A percentile compares a stretch with the other conserved stretches of the same genome.
Conservation (phyloP, 306 rosid species). For the Hippophae rhamnoides region DNA sequence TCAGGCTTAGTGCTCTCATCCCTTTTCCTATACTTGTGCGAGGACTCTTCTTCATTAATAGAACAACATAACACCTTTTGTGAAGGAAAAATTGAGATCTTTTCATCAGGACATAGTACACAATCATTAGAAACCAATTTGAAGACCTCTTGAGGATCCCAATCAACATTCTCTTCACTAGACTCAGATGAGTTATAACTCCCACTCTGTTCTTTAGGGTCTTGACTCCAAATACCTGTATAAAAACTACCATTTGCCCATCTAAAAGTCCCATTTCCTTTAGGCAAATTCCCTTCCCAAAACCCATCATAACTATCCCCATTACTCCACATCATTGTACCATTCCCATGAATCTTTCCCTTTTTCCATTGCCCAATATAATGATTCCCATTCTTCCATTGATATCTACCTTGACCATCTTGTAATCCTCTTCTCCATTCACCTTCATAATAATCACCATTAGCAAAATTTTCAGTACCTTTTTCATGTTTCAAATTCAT, state of each 20-base stretch:
- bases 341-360: slow-evolving; percentile 64
- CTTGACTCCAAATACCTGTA: slow-evolving; percentile 70
- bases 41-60: slow-evolving; percentile 23
- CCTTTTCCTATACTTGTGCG: slow-evolving; percentile 25
- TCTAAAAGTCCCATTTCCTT: slow-evolving; percentile 70
- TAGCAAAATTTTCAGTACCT: slow-evolving; percentile 55
- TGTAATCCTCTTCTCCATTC: slow-evolving; percentile 79
- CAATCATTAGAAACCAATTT: slow-evolving; percentile 42
- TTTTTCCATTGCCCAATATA: slow-evolving; percentile 68
- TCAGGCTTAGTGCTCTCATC: slow-evolving; percentile 29
- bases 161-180: slow-evolving; percentile 19
- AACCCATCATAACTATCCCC: slow-evolving; percentile 73
- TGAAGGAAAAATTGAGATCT: slow-evolving; percentile 57
- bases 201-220: slow-evolving; percentile 49
- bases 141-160: slow-evolving; percentile 58
- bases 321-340: slow-evolving; percentile 60
- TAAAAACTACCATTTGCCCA: slow-evolving; percentile 63
- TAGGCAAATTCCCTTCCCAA: slow-evolving; percentile 78
- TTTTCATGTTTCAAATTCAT: slow-evolving; percentile 70
- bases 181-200: slow-evolving; percentile 47
- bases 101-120: slow-evolving; percentile 37
- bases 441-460: slow-evolving; percentile 86
- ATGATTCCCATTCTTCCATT: slow-evolving; percentile 69
- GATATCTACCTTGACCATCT: slow-evolving; percentile 76
- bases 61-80: slow-evolving; percentile 45